phyloP scores from a whole-genome alignment of 148 eudicot species.

The Silene conica region DNA sequence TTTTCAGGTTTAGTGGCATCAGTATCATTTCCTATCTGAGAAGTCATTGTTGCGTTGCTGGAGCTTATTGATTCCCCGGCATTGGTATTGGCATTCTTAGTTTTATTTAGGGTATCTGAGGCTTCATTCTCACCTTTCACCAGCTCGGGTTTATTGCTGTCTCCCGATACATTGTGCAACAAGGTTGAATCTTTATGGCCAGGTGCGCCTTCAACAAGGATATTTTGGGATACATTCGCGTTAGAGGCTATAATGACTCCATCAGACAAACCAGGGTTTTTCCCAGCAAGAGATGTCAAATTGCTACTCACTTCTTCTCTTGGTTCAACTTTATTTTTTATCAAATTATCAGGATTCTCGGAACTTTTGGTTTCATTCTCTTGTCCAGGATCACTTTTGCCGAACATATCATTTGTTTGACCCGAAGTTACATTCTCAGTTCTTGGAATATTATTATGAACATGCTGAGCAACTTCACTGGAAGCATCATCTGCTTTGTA shows the following conservation, averaged over 20 bases:
- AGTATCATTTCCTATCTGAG: conserved; percentile 20
- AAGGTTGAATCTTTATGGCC: conserved; percentile 19
- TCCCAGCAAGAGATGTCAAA: conserved; percentile 22
- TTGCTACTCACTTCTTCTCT: conserved; percentile 27
- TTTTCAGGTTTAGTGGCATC: conserved; percentile 16
- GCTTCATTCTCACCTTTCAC: conserved; percentile 27
- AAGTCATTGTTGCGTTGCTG: conserved; percentile 13
- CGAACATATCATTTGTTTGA: conserved; percentile 33
- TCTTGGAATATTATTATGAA: conserved; percentile 27
- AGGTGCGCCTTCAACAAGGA: conserved; percentile 12
- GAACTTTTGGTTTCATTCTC: conserved; percentile 29
- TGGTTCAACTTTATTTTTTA: conserved; percentile 11
- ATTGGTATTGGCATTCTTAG: conserved; percentile 26
- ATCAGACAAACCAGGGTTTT: conserved; percentile 23
- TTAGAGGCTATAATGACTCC: conserved; percentile 25
- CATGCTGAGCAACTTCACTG: conserved; percentile 83
- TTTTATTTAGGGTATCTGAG: conserved; percentile 8
- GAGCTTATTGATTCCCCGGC: too few species aligned
- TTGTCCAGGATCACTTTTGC: conserved; percentile 29
- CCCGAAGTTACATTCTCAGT: conserved; percentile 35
- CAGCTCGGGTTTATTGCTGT: conserved; percentile 17
- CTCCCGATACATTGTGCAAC: conserved; percentile 11
- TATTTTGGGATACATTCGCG: conserved; percentile 28
- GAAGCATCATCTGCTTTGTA: conserved; percentile 97
- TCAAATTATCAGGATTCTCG: conserved; percentile 18